phyloP scores from a whole-genome alignment of 2,329 filamentous ascomycete genomes.

The Trichoderma hamatum region DNA sequence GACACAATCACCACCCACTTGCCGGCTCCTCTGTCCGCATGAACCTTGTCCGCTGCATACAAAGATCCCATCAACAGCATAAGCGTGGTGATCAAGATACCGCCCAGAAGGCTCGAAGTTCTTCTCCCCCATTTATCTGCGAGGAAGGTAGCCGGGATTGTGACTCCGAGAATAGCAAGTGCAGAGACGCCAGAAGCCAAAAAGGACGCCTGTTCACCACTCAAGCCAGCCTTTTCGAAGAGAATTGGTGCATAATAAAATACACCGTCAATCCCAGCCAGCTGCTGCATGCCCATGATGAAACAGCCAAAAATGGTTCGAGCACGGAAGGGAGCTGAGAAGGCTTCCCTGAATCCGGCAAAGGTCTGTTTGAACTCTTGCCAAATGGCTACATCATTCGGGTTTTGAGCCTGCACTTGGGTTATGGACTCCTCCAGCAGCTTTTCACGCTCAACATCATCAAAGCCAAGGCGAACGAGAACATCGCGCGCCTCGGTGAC shows the following conservation, averaged over 20 bases:
- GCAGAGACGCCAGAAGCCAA: constrained; percentile 63
- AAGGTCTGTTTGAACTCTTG: constrained; percentile 37
- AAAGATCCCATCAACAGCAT: constrained; percentile 58
- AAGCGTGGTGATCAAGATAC: constrained; percentile 51
- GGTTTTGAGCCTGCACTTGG: constrained; percentile 26
- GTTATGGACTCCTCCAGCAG: constrained; percentile 35
- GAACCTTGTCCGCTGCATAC: constrained; percentile 49
- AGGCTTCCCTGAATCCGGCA: constrained; percentile 39
- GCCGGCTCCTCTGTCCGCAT: constrained; percentile 42
- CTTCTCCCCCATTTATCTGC: constrained; percentile 61
- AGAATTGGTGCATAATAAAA: constrained; percentile 64
- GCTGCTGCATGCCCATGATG: constrained; percentile 61
- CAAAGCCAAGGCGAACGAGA: constrained; percentile 47
- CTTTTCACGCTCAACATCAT: constrained; percentile 49
- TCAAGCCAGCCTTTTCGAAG: constrained; percentile 62
- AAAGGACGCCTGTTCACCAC: constrained; percentile 55
- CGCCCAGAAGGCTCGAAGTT: constrained; percentile 56
- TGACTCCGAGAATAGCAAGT: constrained; percentile 57
- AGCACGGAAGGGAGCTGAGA: constrained; percentile 44
- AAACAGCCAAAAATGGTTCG: constrained; percentile 58
- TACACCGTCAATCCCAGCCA: constrained; percentile 64
- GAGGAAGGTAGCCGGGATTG: constrained; percentile 56
- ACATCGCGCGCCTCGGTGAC: constrained; percentile 48
- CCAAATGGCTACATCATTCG: constrained; percentile 34
- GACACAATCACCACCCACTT: constrained; percentile 55